Percentiles rank a stretch among this genome's conserved stretches.
These are phyloP conservation scores for Cucumis cinereus DNA, from an alignment of 306 rosid species.

Conservation along the genomic window DNA sequence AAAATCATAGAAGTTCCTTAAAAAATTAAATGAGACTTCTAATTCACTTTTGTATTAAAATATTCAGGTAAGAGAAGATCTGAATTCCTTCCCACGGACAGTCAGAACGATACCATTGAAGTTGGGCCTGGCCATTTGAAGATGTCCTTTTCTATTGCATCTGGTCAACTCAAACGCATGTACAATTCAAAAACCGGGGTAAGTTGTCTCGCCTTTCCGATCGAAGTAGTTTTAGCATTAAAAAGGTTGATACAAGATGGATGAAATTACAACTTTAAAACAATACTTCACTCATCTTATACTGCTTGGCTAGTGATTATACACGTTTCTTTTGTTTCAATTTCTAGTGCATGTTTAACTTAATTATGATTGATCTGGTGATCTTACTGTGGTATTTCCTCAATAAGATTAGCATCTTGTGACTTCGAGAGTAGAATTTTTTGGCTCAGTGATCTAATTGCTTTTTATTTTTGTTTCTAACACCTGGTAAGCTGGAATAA, in stretches of 20 bases:
- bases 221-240: background rate
- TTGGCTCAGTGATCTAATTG: background rate
- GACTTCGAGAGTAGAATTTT: background rate
- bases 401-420: background rate
- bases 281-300: background rate
- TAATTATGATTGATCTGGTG: background rate
- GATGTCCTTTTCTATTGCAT: slow-evolving; percentile 55
- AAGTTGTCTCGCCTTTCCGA: slow-evolving; percentile 20
- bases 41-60: slow-evolving; percentile 12
- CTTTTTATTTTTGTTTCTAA: background rate
- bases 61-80: slow-evolving; percentile 27
- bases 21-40: background rate
- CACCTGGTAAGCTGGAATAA: background rate
- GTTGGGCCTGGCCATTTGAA: slow-evolving; percentile 74
- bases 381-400: background rate
- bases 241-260: background rate
- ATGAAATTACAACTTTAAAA: background rate
- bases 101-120: slow-evolving; percentile 27
- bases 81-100: slow-evolving; percentile 10
- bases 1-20: background rate
- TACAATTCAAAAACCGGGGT: slow-evolving; percentile 59
- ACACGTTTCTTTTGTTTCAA: background rate
- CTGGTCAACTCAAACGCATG: slow-evolving; percentile 73
- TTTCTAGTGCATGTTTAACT: background rate
- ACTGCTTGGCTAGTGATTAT: background rate